Evolutionary conservation across 305 asterid genomes (phyloP), one percentile per base, ranked within the genome.

Genomic region (Rubia peregrina): DNA sequence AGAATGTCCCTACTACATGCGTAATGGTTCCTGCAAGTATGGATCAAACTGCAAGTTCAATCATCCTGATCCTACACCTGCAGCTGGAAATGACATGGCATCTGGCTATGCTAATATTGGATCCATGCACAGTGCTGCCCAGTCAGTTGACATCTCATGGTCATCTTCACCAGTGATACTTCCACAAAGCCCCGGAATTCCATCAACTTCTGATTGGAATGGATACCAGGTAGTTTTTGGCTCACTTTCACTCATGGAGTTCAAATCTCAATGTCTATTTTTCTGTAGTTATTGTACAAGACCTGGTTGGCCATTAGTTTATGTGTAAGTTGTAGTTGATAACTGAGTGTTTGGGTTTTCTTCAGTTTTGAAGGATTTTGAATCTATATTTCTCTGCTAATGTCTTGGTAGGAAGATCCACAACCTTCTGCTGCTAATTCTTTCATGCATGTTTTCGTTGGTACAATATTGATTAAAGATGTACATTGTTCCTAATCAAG

Each of bases 1-100:
- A 78, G 96, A 88, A 77, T 93, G 98, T 67, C 95, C 95, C 43
- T 91, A 85, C 83, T 93, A 93, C 87, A 89, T 93, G 98, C 98
- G 98, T 73, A 89, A 82, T 79, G 98, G 96, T 48, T 87, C 96
- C 77, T 91, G 98, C 90, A 89, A 89, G 82, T 89, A 89, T 70
- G 96, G 97, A 73, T 77, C 92, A 6, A 85, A 65, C 80, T 93
- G 98, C 82, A 88, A 92, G 85, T 93, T 85, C 82, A 90, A 93
- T 82, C 98, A 93, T 85, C 98, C 98, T 53, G 95, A 93, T 61
- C 98, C 98, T 64, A 85, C 86, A 33, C 67, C 96, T 42, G 89
- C 78, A 69, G 87, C 77, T 71, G 90, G 91, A 77, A 81, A 80
- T 74, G 91, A 82, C 68, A 77, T 86, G 53, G 60, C 87, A 51